Evolutionary conservation across 352 stramenopile species (phyloP).

Genomic region (Phytophthora pini): DNA sequence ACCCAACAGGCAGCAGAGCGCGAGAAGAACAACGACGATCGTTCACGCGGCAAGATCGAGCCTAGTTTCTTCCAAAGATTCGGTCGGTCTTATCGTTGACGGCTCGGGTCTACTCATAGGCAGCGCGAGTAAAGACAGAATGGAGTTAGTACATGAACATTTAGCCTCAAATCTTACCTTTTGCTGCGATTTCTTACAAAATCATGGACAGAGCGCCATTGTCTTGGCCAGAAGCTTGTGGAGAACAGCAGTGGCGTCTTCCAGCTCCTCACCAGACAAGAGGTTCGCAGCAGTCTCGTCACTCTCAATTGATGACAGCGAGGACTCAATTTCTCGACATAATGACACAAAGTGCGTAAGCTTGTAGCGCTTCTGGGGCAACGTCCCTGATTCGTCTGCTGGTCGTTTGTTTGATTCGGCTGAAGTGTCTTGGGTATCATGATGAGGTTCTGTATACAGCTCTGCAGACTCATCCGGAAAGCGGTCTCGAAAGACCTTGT

Average conservation of each 20-base stretch:
- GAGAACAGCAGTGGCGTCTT: slow-evolving; percentile 53
- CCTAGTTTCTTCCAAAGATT: slow-evolving; percentile 80
- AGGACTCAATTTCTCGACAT: slow-evolving; percentile 58
- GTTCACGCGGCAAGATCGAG: slow-evolving; percentile 69
- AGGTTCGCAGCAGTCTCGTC: slow-evolving; percentile 34
- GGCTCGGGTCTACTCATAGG: not conserved
- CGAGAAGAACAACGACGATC: slow-evolving; percentile 58
- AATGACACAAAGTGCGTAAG: slow-evolving; percentile 38
- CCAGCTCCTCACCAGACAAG: slow-evolving; percentile 54
- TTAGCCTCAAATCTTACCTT: no score
- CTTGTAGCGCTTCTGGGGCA: slow-evolving; percentile 34
- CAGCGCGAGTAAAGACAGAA: slow-evolving; percentile 2
- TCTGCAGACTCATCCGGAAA: slow-evolving; percentile 38
- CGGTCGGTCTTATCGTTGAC: slow-evolving; percentile 77
- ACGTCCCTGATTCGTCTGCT: slow-evolving; percentile 6
- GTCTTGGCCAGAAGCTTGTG: slow-evolving; percentile 51
- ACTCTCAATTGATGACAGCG: slow-evolving; percentile 35
- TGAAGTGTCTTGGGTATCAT: not conserved
- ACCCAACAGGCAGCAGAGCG: slow-evolving; percentile 56
- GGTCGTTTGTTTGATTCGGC: slow-evolving; percentile 21
- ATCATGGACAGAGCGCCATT: slow-evolving; percentile 25
- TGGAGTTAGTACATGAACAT: slow-evolving; percentile 11
- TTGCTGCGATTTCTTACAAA: not conserved
- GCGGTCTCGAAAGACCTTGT: slow-evolving; percentile 21
- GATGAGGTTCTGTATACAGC: slow-evolving; percentile 17